phyloP scores from a whole-genome alignment of 129 eudicot species.

The sunflower (Helianthus annuus) region HanXRQr2.0-SUNRISE NC_035433.2:116894621-116895120 shows the following conservation, averaged over 20 bases:
- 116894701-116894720: not conserved
- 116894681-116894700: not conserved
- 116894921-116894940: too few relatives aligned
- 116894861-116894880: not conserved
- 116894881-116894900: not conserved
- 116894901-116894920: too few relatives aligned
- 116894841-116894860: not conserved
- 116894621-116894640: slow-evolving; percentile 84
- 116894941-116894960: too few relatives aligned
- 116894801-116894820: slow-evolving; percentile 59
- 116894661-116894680: not conserved
- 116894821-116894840: slow-evolving; percentile 54
- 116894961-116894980: too few relatives aligned
- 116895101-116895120: too few relatives aligned
- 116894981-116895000: too few relatives aligned
- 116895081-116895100: too few relatives aligned
- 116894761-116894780: slow-evolving; percentile 57
- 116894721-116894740: slow-evolving; percentile 71
- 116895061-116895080: too few relatives aligned
- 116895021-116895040: too few relatives aligned
- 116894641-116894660: slow-evolving; percentile 38
- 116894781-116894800: slow-evolving; percentile 51
- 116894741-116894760: slow-evolving; percentile 44
- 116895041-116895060: too few relatives aligned
- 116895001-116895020: too few relatives aligned